Percentiles rank a stretch among this genome's conserved stretches.
phyloP scores from a whole-genome alignment of 1,139 yeast genomes.

The Geotrichum macrosporum region DNA sequence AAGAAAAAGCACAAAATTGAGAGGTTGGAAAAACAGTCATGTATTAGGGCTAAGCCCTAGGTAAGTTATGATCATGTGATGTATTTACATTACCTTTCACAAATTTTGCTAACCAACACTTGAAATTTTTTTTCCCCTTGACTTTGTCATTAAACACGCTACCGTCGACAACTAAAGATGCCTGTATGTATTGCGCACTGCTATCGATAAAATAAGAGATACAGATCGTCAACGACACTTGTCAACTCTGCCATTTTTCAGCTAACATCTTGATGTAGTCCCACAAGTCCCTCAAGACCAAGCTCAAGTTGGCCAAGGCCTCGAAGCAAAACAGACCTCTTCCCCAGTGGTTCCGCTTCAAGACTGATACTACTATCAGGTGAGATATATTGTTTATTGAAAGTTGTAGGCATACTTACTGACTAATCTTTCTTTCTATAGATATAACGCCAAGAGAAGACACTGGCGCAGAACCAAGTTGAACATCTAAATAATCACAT shows the following conservation, averaged over 20 bases:
- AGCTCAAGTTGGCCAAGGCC: slow-evolving; percentile 99
- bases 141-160: slow-evolving; percentile 11
- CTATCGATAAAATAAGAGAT: too few species aligned
- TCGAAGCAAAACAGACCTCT: slow-evolving; percentile 99
- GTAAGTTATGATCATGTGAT: slow-evolving; percentile 2
- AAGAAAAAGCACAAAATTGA: slow-evolving; percentile 9
- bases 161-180: slow-evolving; percentile 19
- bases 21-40: neutral
- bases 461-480: slow-evolving; percentile 99
- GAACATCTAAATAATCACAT: slow-evolving; percentile 65
- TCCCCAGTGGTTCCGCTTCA: slow-evolving; percentile 99
- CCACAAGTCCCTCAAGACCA: slow-evolving; percentile 96
- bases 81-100: neutral
- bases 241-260: neutral
- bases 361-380: slow-evolving; percentile 95
- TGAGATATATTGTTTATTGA: slow-evolving; percentile 19
- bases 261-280: slow-evolving; percentile 40
- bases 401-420: neutral
- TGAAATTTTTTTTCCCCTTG: slow-evolving; percentile 13
- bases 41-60: slow-evolving; percentile 17
- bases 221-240: neutral
- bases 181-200: slow-evolving; percentile 19
- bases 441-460: slow-evolving; percentile 99
- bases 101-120: neutral
- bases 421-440: slow-evolving; percentile 17